Percentiles rank a stretch among this genome's conserved stretches.
These are phyloP conservation scores for Pulveroboletus sp. DNA, from an alignment of 768 basidiomycete species.

Conservation along the genomic window DNA sequence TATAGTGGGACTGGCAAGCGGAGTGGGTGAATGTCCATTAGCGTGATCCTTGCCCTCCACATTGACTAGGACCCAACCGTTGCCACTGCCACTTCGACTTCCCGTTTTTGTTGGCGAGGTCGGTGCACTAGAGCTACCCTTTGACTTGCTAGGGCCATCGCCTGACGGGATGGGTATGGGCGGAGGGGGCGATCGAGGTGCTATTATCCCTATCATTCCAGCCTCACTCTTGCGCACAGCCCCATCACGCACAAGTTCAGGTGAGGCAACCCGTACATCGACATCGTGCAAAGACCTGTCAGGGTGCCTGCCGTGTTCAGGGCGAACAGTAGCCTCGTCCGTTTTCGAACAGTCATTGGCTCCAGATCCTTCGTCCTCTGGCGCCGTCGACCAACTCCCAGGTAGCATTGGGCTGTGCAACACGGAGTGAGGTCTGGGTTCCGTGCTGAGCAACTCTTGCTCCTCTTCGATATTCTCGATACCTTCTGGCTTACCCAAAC, in stretches of 20 bases:
- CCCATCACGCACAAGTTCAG: constrained; percentile 44
- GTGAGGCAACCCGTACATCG: constrained; percentile 46
- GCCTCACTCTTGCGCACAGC: constrained; percentile 58
- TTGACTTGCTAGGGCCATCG: constrained; percentile 23
- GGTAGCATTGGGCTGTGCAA: constrained; percentile 40
- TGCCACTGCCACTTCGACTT: constrained; percentile 36
- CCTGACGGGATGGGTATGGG: constrained; percentile 25
- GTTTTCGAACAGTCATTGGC: constrained; percentile 21
- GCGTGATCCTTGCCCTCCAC: constrained; percentile 43
- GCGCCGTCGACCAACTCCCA: constrained; percentile 51
- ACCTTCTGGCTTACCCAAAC: constrained; percentile 37
- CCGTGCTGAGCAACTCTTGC: constrained; percentile 26
- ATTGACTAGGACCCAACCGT: constrained; percentile 66
- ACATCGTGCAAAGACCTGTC: constrained; percentile 45
- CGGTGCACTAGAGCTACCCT: constrained; percentile 20
- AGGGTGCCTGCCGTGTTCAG: constrained; percentile 25
- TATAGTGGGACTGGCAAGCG: constrained; percentile 25
- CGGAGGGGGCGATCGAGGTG: constrained; percentile 26
- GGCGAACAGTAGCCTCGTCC: constrained; percentile 24
- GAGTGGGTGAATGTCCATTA: constrained; percentile 21
- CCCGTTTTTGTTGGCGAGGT: constrained; percentile 33
- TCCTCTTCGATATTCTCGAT: constrained; percentile 36
- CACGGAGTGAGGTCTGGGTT: constrained; percentile 17
- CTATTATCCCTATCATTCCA: constrained; percentile 50
- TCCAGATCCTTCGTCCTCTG: constrained; percentile 46